Evolutionary conservation across 2,329 filamentous ascomycete genomes (phyloP).

Genomic region (Onygena corvina): DNA sequence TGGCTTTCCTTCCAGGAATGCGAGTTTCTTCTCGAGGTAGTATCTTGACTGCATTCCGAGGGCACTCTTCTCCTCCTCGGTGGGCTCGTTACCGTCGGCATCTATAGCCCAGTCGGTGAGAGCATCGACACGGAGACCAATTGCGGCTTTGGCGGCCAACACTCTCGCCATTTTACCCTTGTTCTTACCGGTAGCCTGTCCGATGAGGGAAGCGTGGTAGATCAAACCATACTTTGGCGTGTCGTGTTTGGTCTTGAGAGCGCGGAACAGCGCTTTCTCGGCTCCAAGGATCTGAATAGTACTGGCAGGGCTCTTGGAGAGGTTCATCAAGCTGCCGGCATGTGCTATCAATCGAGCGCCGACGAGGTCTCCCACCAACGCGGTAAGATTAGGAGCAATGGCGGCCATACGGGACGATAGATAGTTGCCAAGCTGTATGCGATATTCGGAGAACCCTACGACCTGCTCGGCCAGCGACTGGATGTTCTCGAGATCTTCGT

Average conservation of each 20-base stretch:
- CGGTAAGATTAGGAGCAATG: slow-evolving; percentile 89
- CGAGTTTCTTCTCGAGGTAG: slow-evolving; percentile 39
- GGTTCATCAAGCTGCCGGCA: slow-evolving; percentile 82
- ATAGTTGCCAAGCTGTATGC: slow-evolving; percentile 76
- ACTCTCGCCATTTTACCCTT: slow-evolving; percentile 99
- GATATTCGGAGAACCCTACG: slow-evolving; percentile 81
- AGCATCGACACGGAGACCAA: slow-evolving; percentile 87
- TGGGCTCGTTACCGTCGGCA: slow-evolving; percentile 50
- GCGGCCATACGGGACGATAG: slow-evolving; percentile 88
- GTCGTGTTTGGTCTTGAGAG: slow-evolving; percentile 97
- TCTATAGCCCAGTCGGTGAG: slow-evolving; percentile 65
- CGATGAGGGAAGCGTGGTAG: slow-evolving; percentile 85
- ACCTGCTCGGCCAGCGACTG: slow-evolving; percentile 85
- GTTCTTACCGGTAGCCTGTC: slow-evolving; percentile 93
- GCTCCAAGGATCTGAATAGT: slow-evolving; percentile 97
- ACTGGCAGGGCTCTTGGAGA: slow-evolving; percentile 87
- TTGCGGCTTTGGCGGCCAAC: slow-evolving; percentile 81
- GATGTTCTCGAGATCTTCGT: slow-evolving; percentile 88
- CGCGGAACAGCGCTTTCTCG: slow-evolving; percentile 96
- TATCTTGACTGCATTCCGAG: slow-evolving; percentile 54
- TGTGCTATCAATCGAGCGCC: slow-evolving; percentile 92
- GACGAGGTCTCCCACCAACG: slow-evolving; percentile 83
- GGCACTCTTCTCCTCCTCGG: slow-evolving; percentile 78
- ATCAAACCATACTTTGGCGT: slow-evolving; percentile 97
- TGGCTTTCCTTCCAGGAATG: slow-evolving; percentile 74